Conservation (phyloP, 768 basidiomycete species). For the Scleroderma citrinum region DNA sequence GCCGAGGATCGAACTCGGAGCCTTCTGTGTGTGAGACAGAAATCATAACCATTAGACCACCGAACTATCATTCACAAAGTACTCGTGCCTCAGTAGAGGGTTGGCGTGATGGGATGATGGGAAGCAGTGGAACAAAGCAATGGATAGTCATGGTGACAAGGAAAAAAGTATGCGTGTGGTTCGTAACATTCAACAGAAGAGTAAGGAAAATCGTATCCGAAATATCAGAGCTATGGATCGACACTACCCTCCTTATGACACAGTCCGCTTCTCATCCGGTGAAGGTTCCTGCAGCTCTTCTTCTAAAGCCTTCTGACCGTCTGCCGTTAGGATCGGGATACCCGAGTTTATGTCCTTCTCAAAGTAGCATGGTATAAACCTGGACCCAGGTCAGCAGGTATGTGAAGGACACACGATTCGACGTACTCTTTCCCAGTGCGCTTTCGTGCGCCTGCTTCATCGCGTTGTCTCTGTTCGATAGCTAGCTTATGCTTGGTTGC, state of each 20-base stretch:
- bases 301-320: conserved; percentile 65
- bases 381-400: conserved; percentile 15
- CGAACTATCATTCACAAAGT: conserved; percentile 14
- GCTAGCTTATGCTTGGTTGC: conserved; percentile 87
- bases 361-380: conserved; percentile 75
- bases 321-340: conserved; percentile 58
- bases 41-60: conserved; percentile 35
- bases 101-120: not conserved
- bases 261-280: conserved; percentile 6
- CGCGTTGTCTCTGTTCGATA: conserved; percentile 93
- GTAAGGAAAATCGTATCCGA: too few relatives aligned
- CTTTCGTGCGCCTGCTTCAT: conserved; percentile 83
- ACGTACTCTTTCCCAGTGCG: conserved; percentile 73
- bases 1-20: conserved; percentile 34
- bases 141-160: not conserved
- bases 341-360: conserved; percentile 64
- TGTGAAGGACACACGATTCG: not conserved
- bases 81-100: not conserved
- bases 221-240: conserved; percentile 3
- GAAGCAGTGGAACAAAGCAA: not conserved
- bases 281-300: conserved; percentile 47
- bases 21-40: conserved; percentile 35
- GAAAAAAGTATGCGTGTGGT: not conserved
- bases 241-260: not conserved
- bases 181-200: conserved; percentile 6